Base-by-base conservation (phyloP, 805 yeast genomes). In the Clavispora phyllophila region DNA sequence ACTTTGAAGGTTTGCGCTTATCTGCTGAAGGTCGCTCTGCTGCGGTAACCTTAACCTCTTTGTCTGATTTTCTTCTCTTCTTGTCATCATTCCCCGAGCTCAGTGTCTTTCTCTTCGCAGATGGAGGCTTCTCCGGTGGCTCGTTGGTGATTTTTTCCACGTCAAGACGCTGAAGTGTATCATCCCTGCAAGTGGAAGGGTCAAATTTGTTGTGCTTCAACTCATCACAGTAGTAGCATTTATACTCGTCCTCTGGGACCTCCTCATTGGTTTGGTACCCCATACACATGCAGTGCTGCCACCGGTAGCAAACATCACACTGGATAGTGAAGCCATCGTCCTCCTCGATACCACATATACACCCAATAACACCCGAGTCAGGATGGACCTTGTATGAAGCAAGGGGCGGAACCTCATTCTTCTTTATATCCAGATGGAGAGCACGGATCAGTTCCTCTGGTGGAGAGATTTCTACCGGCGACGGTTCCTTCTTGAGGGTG, bases 241-340 rank as follows among this genome's bases (percentile, higher is more conserved):
- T 68, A 58, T 85, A 90, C 43, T 65, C 72, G 41, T 79, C 79
- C 43, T 88, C 96, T 0, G 96, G 96, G 0, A 82, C 95, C 39
- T 84, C 82, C 31, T 78, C 84, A 44, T 77, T 79, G 36, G 82
- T 77, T 36, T 71, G 71, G 44, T 86, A 87, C 7, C 84, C 84
- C 78, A 88, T 87, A 63, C 98, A 90, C n/a, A 78, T 72, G 22
- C 93, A 89, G 65, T 90, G 98, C 60, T 90, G 96, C 97, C 97
- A 90, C 48, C 96, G 78, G 61, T 78, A 82, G 62, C 98, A 90
- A 26, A 79, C 74, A 60, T 89, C 96, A 66, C 99, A 93, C 65
- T 93, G 98, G 48, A 93, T 86, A 19, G 95, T 90, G 56, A 87
- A 84, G 0, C 97, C 97, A 53, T 91, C 93, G 63, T 88, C 96